phyloP scores from a whole-genome alignment of 805 yeast species.

The Tetrapisispora pingtungensis region DNA sequence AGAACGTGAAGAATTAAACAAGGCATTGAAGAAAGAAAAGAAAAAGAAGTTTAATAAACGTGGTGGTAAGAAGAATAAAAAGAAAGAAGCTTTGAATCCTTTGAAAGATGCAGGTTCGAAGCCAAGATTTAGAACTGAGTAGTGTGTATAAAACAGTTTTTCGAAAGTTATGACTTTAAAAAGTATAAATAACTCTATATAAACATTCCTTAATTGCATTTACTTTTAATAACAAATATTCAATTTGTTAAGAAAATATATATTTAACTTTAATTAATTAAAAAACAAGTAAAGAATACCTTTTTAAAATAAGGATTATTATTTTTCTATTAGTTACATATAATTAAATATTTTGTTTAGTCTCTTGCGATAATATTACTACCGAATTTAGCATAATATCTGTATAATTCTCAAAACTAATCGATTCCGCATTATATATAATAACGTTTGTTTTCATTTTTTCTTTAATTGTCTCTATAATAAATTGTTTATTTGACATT shows the following conservation, averaged over 20 bases:
- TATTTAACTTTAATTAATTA: too few species aligned
- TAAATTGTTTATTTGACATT: constrained; percentile 13
- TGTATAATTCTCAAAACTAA: constrained; percentile 6
- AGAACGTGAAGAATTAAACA: constrained; percentile 17
- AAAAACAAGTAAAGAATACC: too few species aligned
- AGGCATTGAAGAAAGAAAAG: constrained; percentile 18
- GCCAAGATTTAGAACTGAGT: constrained; percentile 13
- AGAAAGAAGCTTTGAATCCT: constrained; percentile 13
- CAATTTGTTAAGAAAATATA: too few species aligned
- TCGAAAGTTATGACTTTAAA: too few species aligned
- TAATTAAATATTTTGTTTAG: background rate
- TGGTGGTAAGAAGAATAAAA: constrained; percentile 30
- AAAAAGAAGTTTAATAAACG: constrained; percentile 29
- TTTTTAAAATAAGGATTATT: too few species aligned
- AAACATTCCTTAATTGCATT: too few species aligned
- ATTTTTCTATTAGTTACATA: background rate
- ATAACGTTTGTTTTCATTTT: constrained; percentile 10
- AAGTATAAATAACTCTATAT: too few species aligned
- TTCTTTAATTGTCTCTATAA: constrained; percentile 15
- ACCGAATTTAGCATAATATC: constrained; percentile 19
- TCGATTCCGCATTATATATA: background rate
- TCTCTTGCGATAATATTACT: constrained; percentile 7
- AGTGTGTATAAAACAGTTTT: background rate
- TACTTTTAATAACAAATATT: too few species aligned
- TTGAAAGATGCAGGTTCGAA: constrained; percentile 13